Percentiles rank a stretch among this genome's conserved stretches.
phyloP scores from a whole-genome alignment of 1,139 yeast species.

The Ogataea hybrid region DNA sequence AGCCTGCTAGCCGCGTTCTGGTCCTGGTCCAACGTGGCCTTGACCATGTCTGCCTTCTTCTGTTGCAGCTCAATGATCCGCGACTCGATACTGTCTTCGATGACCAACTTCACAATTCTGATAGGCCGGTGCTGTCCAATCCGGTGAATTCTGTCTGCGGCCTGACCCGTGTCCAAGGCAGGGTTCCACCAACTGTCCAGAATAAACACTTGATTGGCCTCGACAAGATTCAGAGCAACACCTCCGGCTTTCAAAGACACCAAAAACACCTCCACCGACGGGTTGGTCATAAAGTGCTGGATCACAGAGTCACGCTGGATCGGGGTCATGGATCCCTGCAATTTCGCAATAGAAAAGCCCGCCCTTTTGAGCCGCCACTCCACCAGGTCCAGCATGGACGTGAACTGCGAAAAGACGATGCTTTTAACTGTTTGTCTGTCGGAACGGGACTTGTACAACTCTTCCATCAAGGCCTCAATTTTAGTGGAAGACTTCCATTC shows the following conservation, averaged over 20 bases:
- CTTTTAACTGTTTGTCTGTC: slow-evolving; percentile 89
- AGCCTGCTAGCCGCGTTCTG: slow-evolving; percentile 84
- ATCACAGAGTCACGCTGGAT: slow-evolving; percentile 90
- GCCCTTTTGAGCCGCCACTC: slow-evolving; percentile 95
- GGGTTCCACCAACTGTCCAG: slow-evolving; percentile 99
- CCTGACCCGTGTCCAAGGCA: slow-evolving; percentile 90
- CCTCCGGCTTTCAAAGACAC: slow-evolving; percentile 98
- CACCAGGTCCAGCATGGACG: slow-evolving; percentile 91
- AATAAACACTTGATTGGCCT: slow-evolving; percentile 92
- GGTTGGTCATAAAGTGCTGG: slow-evolving; percentile 86
- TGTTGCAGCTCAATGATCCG: slow-evolving; percentile 94
- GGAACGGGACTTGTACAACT: slow-evolving; percentile 79
- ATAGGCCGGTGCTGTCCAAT: slow-evolving; percentile 96
- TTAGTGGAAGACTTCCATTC: slow-evolving; percentile 93
- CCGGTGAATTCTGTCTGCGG: slow-evolving; percentile 97
- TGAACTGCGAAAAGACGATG: slow-evolving; percentile 94
- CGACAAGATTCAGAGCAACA: slow-evolving; percentile 92
- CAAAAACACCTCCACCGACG: slow-evolving; percentile 86
- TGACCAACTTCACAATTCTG: slow-evolving; percentile 86
- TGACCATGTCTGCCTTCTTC: slow-evolving; percentile 96
- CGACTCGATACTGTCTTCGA: slow-evolving; percentile 95
- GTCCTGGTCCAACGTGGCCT: slow-evolving; percentile 91
- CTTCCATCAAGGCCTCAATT: slow-evolving; percentile 94
- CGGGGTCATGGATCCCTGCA: slow-evolving; percentile 97
- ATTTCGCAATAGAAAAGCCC: slow-evolving; percentile 88